Conservation (phyloP, 169 alveolate genomes). For the Eimeria praecox region DNA sequence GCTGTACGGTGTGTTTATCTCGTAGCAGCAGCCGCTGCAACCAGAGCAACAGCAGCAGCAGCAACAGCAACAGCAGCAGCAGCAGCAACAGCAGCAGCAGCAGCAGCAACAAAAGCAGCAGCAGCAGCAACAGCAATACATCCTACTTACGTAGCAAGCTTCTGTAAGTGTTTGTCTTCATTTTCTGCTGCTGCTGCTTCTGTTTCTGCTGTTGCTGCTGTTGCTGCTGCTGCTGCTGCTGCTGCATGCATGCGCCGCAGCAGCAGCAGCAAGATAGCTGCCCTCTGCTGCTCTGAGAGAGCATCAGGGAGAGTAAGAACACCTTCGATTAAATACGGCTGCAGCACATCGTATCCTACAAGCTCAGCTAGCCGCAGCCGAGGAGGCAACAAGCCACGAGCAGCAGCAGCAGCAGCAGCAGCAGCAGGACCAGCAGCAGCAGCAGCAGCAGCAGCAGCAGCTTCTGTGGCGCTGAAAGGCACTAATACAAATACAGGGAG, state of each 20-base stretch:
- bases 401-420: constrained; percentile 38
- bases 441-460: constrained; percentile 42
- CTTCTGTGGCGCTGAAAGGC: constrained; percentile 21
- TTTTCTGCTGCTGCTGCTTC: not conserved
- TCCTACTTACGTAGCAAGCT: not conserved
- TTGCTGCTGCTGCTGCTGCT: constrained; percentile 14
- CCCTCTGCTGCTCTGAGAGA: constrained; percentile 35
- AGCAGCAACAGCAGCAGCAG: not conserved
- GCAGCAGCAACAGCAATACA: not conserved
- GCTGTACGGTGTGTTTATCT: not conserved
- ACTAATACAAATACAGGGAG: constrained; percentile 40
- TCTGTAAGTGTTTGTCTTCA: not conserved
- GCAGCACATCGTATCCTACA: constrained; percentile 38
- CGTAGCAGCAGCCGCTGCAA: not conserved
- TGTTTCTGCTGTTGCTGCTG: too few species aligned
- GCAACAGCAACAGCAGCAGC: not conserved
- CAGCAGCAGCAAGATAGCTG: constrained; percentile 53
- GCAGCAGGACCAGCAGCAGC: constrained; percentile 44
- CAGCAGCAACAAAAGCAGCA: not conserved
- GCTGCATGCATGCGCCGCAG: constrained; percentile 59
- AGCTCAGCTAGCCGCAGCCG: constrained; percentile 64
- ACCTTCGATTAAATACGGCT: constrained; percentile 30
- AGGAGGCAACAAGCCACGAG: constrained; percentile 35
- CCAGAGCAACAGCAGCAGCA: not conserved
- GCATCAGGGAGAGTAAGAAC: not conserved